These are phyloP conservation scores for Xylariales sp. DNA, from an alignment of 2,329 filamentous ascomycete genomes.

Conservation along the genomic window DNA sequence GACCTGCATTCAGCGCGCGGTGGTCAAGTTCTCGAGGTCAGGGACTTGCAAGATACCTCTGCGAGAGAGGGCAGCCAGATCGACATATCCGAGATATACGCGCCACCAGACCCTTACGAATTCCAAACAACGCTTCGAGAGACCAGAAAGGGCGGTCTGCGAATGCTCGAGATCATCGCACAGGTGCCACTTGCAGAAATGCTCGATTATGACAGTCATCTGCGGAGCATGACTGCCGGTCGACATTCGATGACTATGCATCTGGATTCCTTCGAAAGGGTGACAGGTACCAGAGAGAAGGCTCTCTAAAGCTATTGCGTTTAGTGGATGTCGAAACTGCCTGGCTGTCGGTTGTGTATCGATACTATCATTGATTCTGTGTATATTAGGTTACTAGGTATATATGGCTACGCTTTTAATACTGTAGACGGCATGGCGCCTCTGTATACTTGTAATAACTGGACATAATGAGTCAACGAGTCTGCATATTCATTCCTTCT, in stretches of 20 bases:
- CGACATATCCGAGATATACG: slow-evolving; percentile 73
- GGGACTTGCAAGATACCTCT: slow-evolving; percentile 64
- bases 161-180: slow-evolving; percentile 66
- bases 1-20: slow-evolving; percentile 73
- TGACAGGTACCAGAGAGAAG: slow-evolving; percentile 52
- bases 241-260: slow-evolving; percentile 59
- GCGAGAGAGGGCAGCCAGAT: slow-evolving; percentile 53
- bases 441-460: too few species aligned
- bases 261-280: slow-evolving; percentile 52
- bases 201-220: slow-evolving; percentile 86
- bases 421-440: too few species aligned
- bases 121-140: slow-evolving; percentile 52
- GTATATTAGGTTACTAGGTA: too few species aligned
- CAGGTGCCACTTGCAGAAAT: slow-evolving; percentile 93
- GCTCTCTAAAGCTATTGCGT: slow-evolving; percentile 28
- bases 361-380: too few species aligned
- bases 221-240: slow-evolving; percentile 84
- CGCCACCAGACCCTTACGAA: slow-evolving; percentile 78
- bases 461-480: too few species aligned
- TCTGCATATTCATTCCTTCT: too few species aligned
- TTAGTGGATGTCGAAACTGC: too few species aligned
- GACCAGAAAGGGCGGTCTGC: slow-evolving; percentile 40
- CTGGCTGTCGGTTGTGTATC: too few species aligned
- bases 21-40: slow-evolving; percentile 70
- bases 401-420: too few species aligned